A percentile compares a stretch with the other conserved stretches of the same genome.
These are phyloP conservation scores for Fomitopsis serialis DNA, from an alignment of 768 basidiomycete genomes.

Conservation along the genomic window DNA sequence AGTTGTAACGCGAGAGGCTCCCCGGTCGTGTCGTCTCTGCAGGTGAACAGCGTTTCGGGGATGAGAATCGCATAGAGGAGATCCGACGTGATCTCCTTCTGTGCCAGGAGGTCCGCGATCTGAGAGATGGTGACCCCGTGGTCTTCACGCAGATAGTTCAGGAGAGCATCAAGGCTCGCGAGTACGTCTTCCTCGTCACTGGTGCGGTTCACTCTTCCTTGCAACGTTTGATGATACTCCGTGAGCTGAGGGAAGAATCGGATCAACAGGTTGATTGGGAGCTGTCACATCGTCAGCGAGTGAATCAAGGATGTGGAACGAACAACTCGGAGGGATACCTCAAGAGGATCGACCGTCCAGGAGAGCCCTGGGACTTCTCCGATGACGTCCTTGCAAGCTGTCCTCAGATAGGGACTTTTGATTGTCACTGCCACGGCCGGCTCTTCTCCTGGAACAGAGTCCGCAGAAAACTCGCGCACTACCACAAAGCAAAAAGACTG, in stretches of 20 bases:
- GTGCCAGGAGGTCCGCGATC: constrained; percentile 42
- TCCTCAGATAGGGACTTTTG: constrained; percentile 52
- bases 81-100: constrained; percentile 55
- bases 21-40: constrained; percentile 46
- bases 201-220: constrained; percentile 24
- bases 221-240: constrained; percentile 37
- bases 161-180: constrained; percentile 45
- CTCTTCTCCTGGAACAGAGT: constrained; percentile 24
- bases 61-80: constrained; percentile 53
- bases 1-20: constrained; percentile 50
- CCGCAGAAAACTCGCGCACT: constrained; percentile 44
- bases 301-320: background rate
- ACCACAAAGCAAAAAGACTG: constrained; percentile 54
- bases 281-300: constrained; percentile 24
- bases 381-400: constrained; percentile 54
- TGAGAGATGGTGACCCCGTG: constrained; percentile 44
- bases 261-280: constrained; percentile 53
- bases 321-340: constrained; percentile 38
- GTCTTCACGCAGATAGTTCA: constrained; percentile 43
- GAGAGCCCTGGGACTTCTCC: constrained; percentile 54
- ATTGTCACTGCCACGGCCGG: constrained; percentile 49
- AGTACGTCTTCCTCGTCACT: constrained; percentile 30
- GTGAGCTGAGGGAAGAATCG: constrained; percentile 45
- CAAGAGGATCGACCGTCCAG: constrained; percentile 54
- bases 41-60: constrained; percentile 44